Conservation (phyloP, 2,329 filamentous ascomycete genomes). For the Didymella arachidicola region DNA sequence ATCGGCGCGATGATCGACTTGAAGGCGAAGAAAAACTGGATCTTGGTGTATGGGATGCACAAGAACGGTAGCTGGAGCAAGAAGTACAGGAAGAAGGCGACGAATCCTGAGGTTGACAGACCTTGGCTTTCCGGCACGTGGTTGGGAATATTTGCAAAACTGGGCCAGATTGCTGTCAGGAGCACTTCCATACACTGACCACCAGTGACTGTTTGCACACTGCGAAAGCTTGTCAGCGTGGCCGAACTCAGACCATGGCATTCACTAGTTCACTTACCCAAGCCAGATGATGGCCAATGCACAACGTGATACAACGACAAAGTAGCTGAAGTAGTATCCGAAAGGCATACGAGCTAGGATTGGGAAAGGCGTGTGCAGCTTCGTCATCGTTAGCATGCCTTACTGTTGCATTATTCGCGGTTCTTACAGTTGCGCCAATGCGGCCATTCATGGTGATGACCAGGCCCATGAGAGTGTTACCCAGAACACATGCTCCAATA, state of each 20-base stretch:
- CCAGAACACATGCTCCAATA: constrained; percentile 46
- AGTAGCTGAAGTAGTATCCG: constrained; percentile 39
- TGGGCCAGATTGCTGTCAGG: constrained; percentile 39
- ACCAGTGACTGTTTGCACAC: constrained; percentile 36
- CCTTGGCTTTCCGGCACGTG: constrained; percentile 29
- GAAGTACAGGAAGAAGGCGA: constrained; percentile 39
- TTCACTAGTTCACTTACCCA: constrained; percentile 24
- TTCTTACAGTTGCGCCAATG: constrained; percentile 36
- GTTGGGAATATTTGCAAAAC: constrained; percentile 34
- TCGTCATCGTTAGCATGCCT: constrained; percentile 10
- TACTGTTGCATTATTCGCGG: not conserved
- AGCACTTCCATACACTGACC: constrained; percentile 37
- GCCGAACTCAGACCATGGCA: not conserved
- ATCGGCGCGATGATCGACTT: constrained; percentile 39
- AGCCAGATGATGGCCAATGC: constrained; percentile 50
- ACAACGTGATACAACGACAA: constrained; percentile 44
- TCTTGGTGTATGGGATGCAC: constrained; percentile 36
- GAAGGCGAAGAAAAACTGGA: constrained; percentile 39
- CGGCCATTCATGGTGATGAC: constrained; percentile 40
- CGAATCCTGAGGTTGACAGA: constrained; percentile 30
- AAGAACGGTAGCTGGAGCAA: constrained; percentile 37
- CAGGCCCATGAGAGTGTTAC: constrained; percentile 41
- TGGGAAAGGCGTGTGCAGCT: constrained; percentile 40
- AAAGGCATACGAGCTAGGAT: constrained; percentile 35
- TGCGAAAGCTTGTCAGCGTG: constrained; percentile 17